phyloP scores from a whole-genome alignment of 805 yeast genomes.

The Barnettozyma populi region DNA sequence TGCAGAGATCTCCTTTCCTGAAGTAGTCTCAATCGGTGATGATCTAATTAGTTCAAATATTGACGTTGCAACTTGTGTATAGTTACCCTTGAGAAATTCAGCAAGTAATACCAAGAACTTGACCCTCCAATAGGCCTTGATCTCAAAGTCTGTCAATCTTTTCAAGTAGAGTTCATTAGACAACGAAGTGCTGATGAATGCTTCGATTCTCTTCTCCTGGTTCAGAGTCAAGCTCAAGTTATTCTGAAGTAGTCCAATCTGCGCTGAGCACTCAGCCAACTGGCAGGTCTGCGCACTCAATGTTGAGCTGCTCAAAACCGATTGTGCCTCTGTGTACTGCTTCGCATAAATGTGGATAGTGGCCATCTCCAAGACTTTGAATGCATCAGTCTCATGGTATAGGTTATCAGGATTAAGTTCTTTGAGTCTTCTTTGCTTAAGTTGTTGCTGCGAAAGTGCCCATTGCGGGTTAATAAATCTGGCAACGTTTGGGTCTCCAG shows the following conservation, averaged over 20 bases:
- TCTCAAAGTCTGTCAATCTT: constrained; percentile 21
- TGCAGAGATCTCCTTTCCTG: constrained; percentile 15
- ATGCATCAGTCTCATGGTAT: constrained; percentile 20
- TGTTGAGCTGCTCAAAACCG: constrained; percentile 15
- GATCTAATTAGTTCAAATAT: constrained; percentile 13
- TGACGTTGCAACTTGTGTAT: constrained; percentile 13
- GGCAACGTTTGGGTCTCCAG: neutral
- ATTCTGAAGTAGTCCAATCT: constrained; percentile 20
- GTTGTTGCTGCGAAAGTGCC: neutral
- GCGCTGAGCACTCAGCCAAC: constrained; percentile 18
- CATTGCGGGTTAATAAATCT: constrained; percentile 10
- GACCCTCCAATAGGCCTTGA: constrained; percentile 24
- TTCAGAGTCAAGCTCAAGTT: constrained; percentile 10
- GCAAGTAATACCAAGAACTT: constrained; percentile 22
- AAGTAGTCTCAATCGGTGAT: constrained; percentile 16
- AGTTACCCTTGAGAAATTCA: constrained; percentile 21
- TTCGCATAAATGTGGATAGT: constrained; percentile 14
- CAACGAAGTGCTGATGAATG: constrained; percentile 17
- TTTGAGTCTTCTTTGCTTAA: constrained; percentile 6
- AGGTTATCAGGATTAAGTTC: constrained; percentile 16
- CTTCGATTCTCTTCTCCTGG: constrained; percentile 23
- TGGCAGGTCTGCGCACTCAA: constrained; percentile 15
- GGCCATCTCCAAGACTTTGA: constrained; percentile 16
- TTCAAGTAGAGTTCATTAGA: constrained; percentile 22
- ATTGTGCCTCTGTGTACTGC: constrained; percentile 20